Evolutionary conservation across 441 rosid species (phyloP), one percentile per base, ranked within the genome.

Genomic region (Brassica balearica): DNA sequence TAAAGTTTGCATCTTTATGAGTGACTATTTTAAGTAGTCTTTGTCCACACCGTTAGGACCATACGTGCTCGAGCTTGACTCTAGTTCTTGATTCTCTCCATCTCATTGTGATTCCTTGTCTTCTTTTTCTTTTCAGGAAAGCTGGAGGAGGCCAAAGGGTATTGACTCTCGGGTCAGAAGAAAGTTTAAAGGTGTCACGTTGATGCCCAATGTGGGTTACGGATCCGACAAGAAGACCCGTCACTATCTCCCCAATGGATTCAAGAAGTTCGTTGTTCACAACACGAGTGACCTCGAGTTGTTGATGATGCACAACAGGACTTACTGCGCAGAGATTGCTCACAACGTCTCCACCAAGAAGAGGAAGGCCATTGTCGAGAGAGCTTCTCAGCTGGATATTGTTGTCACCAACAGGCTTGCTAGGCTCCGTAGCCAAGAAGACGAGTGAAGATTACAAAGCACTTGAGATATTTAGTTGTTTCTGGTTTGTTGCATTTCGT

Each of bases 271-370:
- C 64, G 92, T 94, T 2, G 95, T 94, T n/a, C 95, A 90, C 91
- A 94, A 92, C 34, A 82, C 80, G 0, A 76, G 81, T 15, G 99
- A 91, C 65, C 97, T 95, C 6, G 99, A 93, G 69, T 48, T 95
- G 2, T 80, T 93, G 86, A 91, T 95, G 99, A 93, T 93, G 97
- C 98, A 93, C 77, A 95, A 95, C 90, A 88, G 99, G 87, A 89
- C 88, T 1, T 90, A 92, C 80, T 92, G 98, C 76, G 98, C 97
- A 0, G 98, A 93, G 84, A 93, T 93, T 76, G 98, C 97, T 0
- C 96, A 93, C 71, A 80, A 88, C 74, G 87, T 93, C 3, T 95
- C 99, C 1, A 92, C 97, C 9, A 89, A 73, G 87, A 87, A 86
- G 88, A 88, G 98, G 59, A 95, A 91, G 75, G 90, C 86, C 32